Base-by-base conservation (phyloP, 345 rosid species). In the Camelina sativa region DNA sequence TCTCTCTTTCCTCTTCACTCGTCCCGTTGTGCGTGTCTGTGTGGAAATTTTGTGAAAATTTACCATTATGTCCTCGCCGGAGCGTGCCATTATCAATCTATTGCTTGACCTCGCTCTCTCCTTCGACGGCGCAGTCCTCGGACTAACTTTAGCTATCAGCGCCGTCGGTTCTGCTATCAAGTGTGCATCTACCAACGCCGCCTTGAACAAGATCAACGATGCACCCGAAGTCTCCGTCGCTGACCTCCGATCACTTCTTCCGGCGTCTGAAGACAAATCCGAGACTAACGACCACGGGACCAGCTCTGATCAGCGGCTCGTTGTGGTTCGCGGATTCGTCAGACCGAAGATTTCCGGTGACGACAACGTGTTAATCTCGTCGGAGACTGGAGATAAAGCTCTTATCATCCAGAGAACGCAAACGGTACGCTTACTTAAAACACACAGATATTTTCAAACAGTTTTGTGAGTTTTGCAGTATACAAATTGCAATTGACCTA, bases 41-140 rank as follows among this genome's bases (percentile, higher is more conserved):
- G 30, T 4, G 30, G 30, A 28, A 4, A 28, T 28, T 3, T 25
- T 0, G 28, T 23, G 25, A 23, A 25, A 64, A 71, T 19, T 71
- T 59, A 71, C 77, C n/a, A 13, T 0, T 2, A 94, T 94, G 98
- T 82, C 98, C 73, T 80, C 91, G 37, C 86, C 83, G 80, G 93
- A 90, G 70, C 92, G 84, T 55, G 89, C 90, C 54, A 12, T 90
- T 46, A 67, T 85, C 8, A 73, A 85, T 32, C 62, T 88, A 20
- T 65, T 89, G 60, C 56, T 86, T 44, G 91, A 85, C 25, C 67
- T 94, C 53, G 96, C 91, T 34, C 71, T 91, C 34, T 94, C 98
- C 53, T 86, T 85, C 69, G 98, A 94, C 80, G 98, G 99, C 40
- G 99, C 97, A 19, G 70, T 90, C 48, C 80, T 95, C 55, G 98